phyloP scores from a whole-genome alignment of 805 yeast genomes.

The Komagataella mondaviorum region DNA sequence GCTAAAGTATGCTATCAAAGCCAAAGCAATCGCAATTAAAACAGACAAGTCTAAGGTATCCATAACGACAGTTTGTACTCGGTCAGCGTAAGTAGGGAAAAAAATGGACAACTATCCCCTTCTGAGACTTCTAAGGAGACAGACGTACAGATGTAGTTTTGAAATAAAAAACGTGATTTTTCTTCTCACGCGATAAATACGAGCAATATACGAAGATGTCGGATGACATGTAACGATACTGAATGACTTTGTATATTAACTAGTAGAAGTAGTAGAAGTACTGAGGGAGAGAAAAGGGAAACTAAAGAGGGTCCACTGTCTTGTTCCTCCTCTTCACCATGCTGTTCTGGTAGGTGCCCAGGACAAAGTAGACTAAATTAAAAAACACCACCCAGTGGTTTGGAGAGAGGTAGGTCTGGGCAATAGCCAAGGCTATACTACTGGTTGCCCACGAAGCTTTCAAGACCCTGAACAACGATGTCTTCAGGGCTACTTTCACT shows the following conservation, averaged over 20 bases:
- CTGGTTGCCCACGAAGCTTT: conserved; percentile 43
- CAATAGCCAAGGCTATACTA: conserved; percentile 34
- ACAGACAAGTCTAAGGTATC: conserved; percentile 66
- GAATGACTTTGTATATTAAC: neutral
- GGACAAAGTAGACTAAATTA: conserved; percentile 39
- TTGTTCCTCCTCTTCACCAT: conserved; percentile 25
- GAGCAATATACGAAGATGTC: neutral
- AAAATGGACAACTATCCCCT: neutral
- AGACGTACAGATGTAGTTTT: neutral
- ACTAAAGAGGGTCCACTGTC: neutral
- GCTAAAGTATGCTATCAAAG: conserved; percentile 51
- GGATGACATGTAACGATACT: neutral
- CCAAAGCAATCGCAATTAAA: conserved; percentile 50
- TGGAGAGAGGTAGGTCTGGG: conserved; percentile 43
- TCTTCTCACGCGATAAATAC: neutral
- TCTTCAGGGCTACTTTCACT: conserved; percentile 21
- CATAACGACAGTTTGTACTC: conserved; percentile 11
- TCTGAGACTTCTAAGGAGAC: neutral
- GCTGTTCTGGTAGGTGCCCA: conserved; percentile 52
- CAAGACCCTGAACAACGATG: conserved; percentile 31
- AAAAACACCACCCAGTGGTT: conserved; percentile 56
- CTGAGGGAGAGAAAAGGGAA: neutral
- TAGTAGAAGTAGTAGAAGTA: neutral
- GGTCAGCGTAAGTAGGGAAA: neutral
- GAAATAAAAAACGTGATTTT: neutral